These are phyloP conservation scores for Jamesozyma rosinii DNA, from an alignment of 805 yeast species.

Conservation along the genomic window DNA sequence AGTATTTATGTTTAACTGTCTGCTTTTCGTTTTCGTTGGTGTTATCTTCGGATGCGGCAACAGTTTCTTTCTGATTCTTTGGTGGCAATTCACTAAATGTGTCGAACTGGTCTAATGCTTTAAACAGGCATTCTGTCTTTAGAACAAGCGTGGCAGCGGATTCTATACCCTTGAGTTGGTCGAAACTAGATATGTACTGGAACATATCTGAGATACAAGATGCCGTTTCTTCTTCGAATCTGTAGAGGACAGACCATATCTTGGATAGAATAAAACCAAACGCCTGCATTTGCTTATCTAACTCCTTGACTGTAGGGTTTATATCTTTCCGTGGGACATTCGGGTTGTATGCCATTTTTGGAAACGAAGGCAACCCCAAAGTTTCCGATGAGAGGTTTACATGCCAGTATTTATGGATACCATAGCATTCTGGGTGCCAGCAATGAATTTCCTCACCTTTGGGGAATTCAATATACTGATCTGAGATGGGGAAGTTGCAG, in stretches of 20 bases:
- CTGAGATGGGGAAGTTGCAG: constrained; percentile 80
- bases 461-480: constrained; percentile 87
- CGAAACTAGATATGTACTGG: constrained; percentile 66
- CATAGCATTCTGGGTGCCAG: constrained; percentile 99
- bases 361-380: constrained; percentile 38
- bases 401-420: constrained; percentile 96
- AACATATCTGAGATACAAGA: constrained; percentile 86
- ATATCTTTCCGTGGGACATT: constrained; percentile 19
- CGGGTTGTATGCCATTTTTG: constrained; percentile 19
- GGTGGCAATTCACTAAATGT: constrained; percentile 3
- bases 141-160: constrained; percentile 66
- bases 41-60: neutral
- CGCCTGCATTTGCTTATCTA: constrained; percentile 50
- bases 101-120: constrained; percentile 53
- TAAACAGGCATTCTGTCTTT: constrained; percentile 67
- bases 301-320: constrained; percentile 38
- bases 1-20: constrained; percentile 10
- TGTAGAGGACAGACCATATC: constrained; percentile 81
- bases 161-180: constrained; percentile 54
- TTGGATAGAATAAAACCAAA: constrained; percentile 51
- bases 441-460: constrained; percentile 87
- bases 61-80: neutral
- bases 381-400: constrained; percentile 60
- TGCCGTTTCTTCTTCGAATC: constrained; percentile 86
- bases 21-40: constrained; percentile 2